phyloP scores from a whole-genome alignment of 805 yeast genomes.

The Candida dendrica region DNA sequence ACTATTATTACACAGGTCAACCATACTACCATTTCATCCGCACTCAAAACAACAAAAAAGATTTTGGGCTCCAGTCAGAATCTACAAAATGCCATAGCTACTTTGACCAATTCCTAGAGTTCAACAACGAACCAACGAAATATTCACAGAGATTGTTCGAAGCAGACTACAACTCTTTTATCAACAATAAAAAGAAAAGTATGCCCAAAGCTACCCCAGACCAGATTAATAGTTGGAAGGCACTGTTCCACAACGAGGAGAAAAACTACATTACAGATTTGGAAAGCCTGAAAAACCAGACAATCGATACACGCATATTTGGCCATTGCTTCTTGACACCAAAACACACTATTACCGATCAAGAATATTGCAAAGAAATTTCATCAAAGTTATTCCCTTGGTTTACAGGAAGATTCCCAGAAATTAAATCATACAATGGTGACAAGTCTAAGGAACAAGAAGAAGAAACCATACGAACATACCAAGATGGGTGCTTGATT shows the following conservation, averaged over 20 bases:
- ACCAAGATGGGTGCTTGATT: constrained; percentile 2
- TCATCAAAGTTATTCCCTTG: constrained; percentile 8
- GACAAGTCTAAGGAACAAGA: too few species aligned
- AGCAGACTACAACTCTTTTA: background rate
- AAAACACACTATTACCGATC: background rate
- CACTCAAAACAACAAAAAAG: too few species aligned
- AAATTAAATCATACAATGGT: background rate
- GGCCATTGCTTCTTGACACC: constrained; percentile 3
- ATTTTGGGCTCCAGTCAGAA: too few species aligned
- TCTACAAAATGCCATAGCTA: background rate
- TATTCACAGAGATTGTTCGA: background rate
- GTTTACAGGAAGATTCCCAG: constrained; percentile 1
- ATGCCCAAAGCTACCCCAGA: background rate
- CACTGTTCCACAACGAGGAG: background rate
- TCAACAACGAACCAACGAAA: background rate
- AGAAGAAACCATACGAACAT: background rate
- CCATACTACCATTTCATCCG: too few species aligned
- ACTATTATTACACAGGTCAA: background rate
- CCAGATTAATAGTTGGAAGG: background rate
- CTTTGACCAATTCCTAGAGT: background rate
- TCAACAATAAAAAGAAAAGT: background rate
- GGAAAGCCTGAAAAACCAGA: background rate
- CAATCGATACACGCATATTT: constrained; percentile 3
- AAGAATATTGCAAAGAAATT: background rate
- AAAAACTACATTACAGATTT: background rate